Conservation (phyloP, 1,284 basidiomycete species). For the Hypsizygus ulmarius region DNA sequence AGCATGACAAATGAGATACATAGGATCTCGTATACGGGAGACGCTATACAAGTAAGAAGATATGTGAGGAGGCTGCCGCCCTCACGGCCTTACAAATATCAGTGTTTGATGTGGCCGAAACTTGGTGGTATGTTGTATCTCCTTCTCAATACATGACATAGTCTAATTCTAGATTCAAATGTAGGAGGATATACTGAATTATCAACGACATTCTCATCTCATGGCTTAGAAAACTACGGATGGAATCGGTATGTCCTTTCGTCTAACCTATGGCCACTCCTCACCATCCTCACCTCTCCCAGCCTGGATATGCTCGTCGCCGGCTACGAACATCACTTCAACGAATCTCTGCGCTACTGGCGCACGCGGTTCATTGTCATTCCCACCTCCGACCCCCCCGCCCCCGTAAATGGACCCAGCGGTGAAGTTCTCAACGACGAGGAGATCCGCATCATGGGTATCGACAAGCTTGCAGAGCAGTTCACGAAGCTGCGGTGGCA, state of each 20-base stretch:
- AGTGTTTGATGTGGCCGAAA: slow-evolving; percentile 93
- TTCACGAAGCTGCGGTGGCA: slow-evolving; percentile 83
- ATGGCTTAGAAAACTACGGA: slow-evolving; percentile 76
- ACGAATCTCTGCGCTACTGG: slow-evolving; percentile 87
- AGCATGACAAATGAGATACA: slow-evolving; percentile 97
- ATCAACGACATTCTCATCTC: slow-evolving; percentile 73
- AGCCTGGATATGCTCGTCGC: slow-evolving; percentile 82
- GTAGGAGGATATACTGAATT: slow-evolving; percentile 79
- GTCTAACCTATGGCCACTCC: not conserved
- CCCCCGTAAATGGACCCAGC: slow-evolving; percentile 49
- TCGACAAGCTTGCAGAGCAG: slow-evolving; percentile 88
- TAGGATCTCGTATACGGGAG: slow-evolving; percentile 83
- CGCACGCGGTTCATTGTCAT: slow-evolving; percentile 94
- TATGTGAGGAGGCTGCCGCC: slow-evolving; percentile 77
- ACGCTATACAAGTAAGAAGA: slow-evolving; percentile 84
- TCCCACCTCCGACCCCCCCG: slow-evolving; percentile 72
- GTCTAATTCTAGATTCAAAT: not conserved
- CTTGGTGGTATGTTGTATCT: slow-evolving; percentile 49
- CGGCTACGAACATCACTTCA: slow-evolving; percentile 81
- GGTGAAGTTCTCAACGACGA: slow-evolving; percentile 81
- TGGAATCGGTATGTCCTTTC: slow-evolving; percentile 68
- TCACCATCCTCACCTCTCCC: slow-evolving; percentile 5
- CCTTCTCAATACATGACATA: not conserved
- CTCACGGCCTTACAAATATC: slow-evolving; percentile 70
- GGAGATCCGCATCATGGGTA: slow-evolving; percentile 86